A percentile compares a stretch with the other conserved stretches of the same genome.
These are phyloP conservation scores for Xylaria scruposa DNA, from an alignment of 495 filamentous ascomycete genomes.

Conservation along the genomic window DNA sequence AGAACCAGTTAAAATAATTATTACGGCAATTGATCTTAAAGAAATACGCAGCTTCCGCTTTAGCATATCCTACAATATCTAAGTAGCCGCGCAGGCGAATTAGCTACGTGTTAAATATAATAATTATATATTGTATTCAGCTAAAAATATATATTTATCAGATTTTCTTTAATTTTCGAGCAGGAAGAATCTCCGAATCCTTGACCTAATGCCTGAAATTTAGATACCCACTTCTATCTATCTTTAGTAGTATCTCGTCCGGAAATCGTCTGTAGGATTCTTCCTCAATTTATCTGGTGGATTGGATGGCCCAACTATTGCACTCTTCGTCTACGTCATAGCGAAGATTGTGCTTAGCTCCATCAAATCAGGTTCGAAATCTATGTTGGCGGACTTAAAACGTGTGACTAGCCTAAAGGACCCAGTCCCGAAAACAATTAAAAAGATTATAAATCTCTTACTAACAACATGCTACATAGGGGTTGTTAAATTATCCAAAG, in stretches of 20 bases:
- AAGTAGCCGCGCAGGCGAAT: constrained; percentile 48
- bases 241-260: constrained; percentile 31
- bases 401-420: constrained; percentile 62
- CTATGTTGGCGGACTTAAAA: constrained; percentile 49
- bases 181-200: constrained; percentile 22
- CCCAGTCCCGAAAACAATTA: constrained; percentile 65
- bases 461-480: constrained; percentile 7
- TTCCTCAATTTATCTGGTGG: constrained; percentile 31
- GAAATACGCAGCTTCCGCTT: constrained; percentile 65
- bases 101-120: neutral
- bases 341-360: constrained; percentile 59
- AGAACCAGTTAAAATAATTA: constrained; percentile 78
- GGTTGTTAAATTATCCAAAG: constrained; percentile 3
- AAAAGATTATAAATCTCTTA: neutral
- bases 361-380: constrained; percentile 28
- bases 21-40: constrained; percentile 79
- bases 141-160: constrained; percentile 15
- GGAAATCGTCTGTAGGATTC: constrained; percentile 27
- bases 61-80: constrained; percentile 58
- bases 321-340: constrained; percentile 67
- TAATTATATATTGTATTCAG: constrained; percentile 2
- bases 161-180: constrained; percentile 6
- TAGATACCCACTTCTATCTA: constrained; percentile 25
- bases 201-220: constrained; percentile 33
- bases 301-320: constrained; percentile 27